A percentile compares a stretch with the other conserved stretches of the same genome.
phyloP scores from a whole-genome alignment of 2,329 filamentous ascomycete species.

The Beauveria scarabaeidicola region DNA sequence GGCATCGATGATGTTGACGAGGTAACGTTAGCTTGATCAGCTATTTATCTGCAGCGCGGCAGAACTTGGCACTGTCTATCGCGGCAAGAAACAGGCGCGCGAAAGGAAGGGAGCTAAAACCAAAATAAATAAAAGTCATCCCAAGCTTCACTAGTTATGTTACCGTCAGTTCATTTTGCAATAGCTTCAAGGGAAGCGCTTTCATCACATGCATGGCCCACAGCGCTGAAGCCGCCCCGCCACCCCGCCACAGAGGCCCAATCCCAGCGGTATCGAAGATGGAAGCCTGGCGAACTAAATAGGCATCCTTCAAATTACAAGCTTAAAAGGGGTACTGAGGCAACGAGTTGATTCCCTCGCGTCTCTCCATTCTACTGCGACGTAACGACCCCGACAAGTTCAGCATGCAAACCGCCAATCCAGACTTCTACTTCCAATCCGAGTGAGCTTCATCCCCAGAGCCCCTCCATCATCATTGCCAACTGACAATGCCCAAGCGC shows the following conservation, averaged over 20 bases:
- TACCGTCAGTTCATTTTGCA: too few species aligned
- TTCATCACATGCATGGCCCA: neutral
- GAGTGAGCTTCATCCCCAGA: constrained; percentile 49
- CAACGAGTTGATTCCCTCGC: neutral
- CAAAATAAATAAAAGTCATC: too few species aligned
- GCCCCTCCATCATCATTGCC: constrained; percentile 23
- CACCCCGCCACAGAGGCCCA: constrained; percentile 5
- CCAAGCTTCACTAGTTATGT: too few species aligned
- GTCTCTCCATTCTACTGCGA: neutral
- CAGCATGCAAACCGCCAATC: constrained; percentile 55
- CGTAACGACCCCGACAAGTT: neutral
- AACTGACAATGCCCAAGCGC: constrained; percentile 29
- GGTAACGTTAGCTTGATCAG: too few species aligned
- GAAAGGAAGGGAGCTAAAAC: too few species aligned
- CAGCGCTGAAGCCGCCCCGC: neutral
- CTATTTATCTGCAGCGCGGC: too few species aligned
- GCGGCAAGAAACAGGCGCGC: too few species aligned
- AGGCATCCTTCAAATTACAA: constrained; percentile 1
- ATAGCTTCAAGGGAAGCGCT: too few species aligned
- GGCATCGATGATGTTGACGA: too few species aligned
- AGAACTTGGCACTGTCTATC: too few species aligned
- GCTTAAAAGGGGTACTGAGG: neutral
- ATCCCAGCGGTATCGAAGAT: neutral
- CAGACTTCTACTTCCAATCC: constrained; percentile 85
- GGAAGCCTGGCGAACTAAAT: constrained; percentile 8